Base-by-base conservation (phyloP, 441 rosid species). In the Biscutella auriculata region DNA sequence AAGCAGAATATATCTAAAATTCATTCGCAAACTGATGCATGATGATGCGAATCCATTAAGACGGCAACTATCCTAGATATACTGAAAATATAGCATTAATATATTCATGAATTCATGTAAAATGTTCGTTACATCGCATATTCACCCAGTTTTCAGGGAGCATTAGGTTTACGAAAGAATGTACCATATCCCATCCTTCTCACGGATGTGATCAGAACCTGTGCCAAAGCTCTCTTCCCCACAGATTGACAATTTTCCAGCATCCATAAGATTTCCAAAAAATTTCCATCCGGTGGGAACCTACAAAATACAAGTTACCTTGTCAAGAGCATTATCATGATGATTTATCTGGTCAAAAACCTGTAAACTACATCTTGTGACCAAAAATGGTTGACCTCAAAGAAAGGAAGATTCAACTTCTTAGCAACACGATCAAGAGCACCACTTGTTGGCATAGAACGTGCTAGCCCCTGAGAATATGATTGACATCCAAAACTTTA, bases 221-320 rank as follows among this genome's bases (percentile, higher is more conserved):
- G 99, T 89, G 67, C 97, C 97, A 59, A 93, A 93, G 76, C 97
- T 89, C 75, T 89, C 99, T 73, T 93, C 97, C 52, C 97, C 99
- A 59, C 96, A 93, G 51, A 89, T 68, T 28, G 97, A 89, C 82
- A 93, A 66, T 70, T 85, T 85, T 60, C 87, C 96, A 70, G 95
- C 86, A 67, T 93, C 99, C 97, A 89, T 87, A 43, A 93, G 95
- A 77, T 87, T 93, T 42, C 99, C 97, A 61, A 93, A 93, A 72
- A 85, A 89, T 57, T 87, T 87, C 99, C 99, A 87, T 19, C 97
- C 99, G 1, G 99, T 93, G 16, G 96, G 97, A 33, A 93, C 96
- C 97, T 88, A 76, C 30, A 74, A 50, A 23, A 59, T 52, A 66
- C 12, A 67, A 62, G 41, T 61, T 53, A 39, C 36, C 13, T 7